A percentile compares a stretch with the other conserved stretches of the same genome.
phyloP scores from a whole-genome alignment of 768 basidiomycete genomes.

The Tricholoma flavovirens region DNA sequence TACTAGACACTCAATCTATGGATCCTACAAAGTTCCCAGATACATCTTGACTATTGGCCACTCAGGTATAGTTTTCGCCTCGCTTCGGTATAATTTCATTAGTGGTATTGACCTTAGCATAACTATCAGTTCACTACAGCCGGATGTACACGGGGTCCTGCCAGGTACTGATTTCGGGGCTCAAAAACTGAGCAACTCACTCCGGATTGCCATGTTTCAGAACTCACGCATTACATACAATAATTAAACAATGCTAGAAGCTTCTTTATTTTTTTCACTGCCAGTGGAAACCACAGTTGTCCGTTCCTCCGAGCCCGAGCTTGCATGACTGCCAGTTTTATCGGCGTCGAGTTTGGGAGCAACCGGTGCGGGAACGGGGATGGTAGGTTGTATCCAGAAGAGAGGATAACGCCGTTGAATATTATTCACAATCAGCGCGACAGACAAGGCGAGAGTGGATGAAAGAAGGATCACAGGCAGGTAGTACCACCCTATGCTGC shows the following conservation, averaged over 20 bases:
- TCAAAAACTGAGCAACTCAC: no score
- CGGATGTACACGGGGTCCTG: no score
- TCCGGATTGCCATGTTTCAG: no score
- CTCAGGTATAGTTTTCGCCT: no score
- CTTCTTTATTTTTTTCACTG: conserved; percentile 4
- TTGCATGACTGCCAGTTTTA: neutral
- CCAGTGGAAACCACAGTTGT: neutral
- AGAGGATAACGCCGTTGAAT: conserved; percentile 45
- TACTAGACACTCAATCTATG: no score
- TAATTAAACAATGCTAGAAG: neutral
- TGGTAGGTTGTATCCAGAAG: conserved; percentile 36
- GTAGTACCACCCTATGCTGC: conserved; percentile 47
- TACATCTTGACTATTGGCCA: no score
- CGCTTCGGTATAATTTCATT: no score
- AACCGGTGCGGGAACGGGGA: conserved; percentile 13
- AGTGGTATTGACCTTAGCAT: no score
- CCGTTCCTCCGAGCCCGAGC: neutral
- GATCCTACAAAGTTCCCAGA: no score
- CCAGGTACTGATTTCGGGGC: no score
- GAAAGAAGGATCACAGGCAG: conserved; percentile 47
- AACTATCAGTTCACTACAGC: no score
- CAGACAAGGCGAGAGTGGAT: conserved; percentile 35
- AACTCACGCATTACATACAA: no score
- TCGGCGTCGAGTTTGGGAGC: conserved; percentile 8
- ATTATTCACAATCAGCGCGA: conserved; percentile 46